These are phyloP conservation scores for Aristolochia contorta DNA, from an alignment of 164 flowering plant species.

Conservation along the genomic window DNA sequence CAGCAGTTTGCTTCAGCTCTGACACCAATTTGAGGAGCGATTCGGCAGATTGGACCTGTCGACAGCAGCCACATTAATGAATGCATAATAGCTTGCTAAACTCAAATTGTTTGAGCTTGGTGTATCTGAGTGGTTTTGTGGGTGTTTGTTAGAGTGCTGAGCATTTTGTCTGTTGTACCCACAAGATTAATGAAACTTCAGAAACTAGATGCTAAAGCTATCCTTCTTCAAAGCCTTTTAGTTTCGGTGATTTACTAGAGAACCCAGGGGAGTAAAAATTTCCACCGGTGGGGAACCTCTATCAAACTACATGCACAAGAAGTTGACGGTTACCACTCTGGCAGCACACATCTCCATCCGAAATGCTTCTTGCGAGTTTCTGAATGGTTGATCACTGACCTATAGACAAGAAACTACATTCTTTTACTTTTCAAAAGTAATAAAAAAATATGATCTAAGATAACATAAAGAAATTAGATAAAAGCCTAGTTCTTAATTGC, in stretches of 20 bases:
- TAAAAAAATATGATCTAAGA: neutral
- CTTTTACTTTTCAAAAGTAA: neutral
- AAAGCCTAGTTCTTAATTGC: neutral
- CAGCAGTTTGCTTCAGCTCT: constrained; percentile 92
- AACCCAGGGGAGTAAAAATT: no score
- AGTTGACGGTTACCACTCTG: constrained; percentile 47
- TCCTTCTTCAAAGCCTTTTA: no score
- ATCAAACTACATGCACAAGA: no score
- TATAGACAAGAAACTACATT: constrained; percentile 18
- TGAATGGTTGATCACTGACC: constrained; percentile 79
- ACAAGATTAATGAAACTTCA: no score
- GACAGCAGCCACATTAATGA: neutral
- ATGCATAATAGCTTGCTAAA: no score
- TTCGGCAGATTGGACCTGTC: constrained; percentile 92
- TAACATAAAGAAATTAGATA: neutral
- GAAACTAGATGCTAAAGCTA: no score
- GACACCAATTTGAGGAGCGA: constrained; percentile 90
- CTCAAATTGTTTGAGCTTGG: no score
- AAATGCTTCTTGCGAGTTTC: constrained; percentile 89
- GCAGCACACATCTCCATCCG: constrained; percentile 96
- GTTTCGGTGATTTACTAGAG: no score
- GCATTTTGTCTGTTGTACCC: no score
- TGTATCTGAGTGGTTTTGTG: no score
- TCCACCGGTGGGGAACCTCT: no score
- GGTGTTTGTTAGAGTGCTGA: no score